These are phyloP conservation scores for Casuarina glauca DNA, from an alignment of 306 rosid species.

Conservation along the genomic window DNA sequence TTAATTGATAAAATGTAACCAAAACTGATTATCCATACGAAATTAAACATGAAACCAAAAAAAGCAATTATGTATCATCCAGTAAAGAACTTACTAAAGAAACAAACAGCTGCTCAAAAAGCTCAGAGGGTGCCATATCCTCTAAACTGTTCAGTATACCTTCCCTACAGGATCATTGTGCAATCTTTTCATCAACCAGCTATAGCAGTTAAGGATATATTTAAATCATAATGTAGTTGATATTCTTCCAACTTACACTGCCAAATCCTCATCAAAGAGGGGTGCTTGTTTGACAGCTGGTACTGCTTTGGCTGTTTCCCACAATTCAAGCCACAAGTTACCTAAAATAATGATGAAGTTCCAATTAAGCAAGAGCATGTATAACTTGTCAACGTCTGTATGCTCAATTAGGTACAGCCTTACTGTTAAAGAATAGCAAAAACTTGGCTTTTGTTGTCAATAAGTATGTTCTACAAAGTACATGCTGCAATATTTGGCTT, in stretches of 20 bases:
- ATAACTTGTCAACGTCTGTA: conserved; percentile 1
- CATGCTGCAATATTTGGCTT: conserved; percentile 13
- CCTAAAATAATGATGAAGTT: conserved; percentile 48
- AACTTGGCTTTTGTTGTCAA: conserved; percentile 11
- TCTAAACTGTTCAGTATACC: conserved; percentile 79
- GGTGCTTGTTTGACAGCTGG: conserved; percentile 97
- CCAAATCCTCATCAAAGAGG: conserved; percentile 96
- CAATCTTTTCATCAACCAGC: conserved; percentile 20
- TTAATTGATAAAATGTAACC: neutral
- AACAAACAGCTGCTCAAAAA: conserved; percentile 78
- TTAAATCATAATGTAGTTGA: conserved; percentile 15
- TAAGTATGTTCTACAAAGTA: conserved; percentile 18
- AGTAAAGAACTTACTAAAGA: conserved; percentile 70
- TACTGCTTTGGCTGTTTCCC: conserved; percentile 91
- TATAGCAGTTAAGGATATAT: conserved; percentile 2
- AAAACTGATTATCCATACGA: neutral
- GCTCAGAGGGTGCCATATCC: conserved; percentile 78
- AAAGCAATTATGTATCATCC: neutral
- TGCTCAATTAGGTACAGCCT: conserved; percentile 12
- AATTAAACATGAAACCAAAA: neutral
- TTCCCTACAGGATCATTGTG: conserved; percentile 63
- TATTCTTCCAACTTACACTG: conserved; percentile 64
- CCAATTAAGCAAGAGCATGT: conserved; percentile 11
- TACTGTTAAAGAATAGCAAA: conserved; percentile 13
- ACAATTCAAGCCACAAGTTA: conserved; percentile 93